Base-by-base conservation (phyloP, 768 basidiomycete species). In the Clitopilus passeckerianus region DNA sequence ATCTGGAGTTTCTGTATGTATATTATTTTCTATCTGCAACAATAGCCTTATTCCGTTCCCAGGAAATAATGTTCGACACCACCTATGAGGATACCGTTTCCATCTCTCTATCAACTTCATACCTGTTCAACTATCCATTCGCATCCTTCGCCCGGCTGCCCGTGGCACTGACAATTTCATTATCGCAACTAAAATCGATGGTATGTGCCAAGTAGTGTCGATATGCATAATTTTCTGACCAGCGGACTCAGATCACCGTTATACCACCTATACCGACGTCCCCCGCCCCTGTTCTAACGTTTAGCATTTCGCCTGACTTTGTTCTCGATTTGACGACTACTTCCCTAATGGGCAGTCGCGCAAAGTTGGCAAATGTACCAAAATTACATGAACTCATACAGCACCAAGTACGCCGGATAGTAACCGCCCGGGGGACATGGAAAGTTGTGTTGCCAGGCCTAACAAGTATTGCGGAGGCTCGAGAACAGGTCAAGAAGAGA, bases 301-400 rank as follows among this genome's bases (percentile, higher is more conserved):
- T 96, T 34, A 85, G 85, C 30, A 82, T 99, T 20, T 85, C 90
- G 23, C 90, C 93, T 1, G 87, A 92, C 66, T 97, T 99, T 67
- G 85, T 85, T 15, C 85, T 99, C 18, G 86, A 90, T 65, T 79
- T 99, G 44, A 85, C 88, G 54, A 95, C 93, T 10, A 93, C 87
- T 6, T 98, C 95, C 24, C 81, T 98, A 4, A 87, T 98, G 78
- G 97, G 97, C 18, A 95, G 92, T 64, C 86, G 96, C 50, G 95
- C 97, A n/a, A 97, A 98, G 74, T 81, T 99, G 1, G 94, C 93
- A 60, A 95, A 99, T 67, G 91, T 99, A 0, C 96, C 97, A 23
- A 99, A 99, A 72, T 78, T 98, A 15, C 95, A 98, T 65, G 95
- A 99, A 70, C 80, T 99, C 55, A 93, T 99, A 55, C 83, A 91